Evolutionary conservation across 257 asterid species (phyloP).

Genomic region (Cynanchum wilfordii): DNA sequence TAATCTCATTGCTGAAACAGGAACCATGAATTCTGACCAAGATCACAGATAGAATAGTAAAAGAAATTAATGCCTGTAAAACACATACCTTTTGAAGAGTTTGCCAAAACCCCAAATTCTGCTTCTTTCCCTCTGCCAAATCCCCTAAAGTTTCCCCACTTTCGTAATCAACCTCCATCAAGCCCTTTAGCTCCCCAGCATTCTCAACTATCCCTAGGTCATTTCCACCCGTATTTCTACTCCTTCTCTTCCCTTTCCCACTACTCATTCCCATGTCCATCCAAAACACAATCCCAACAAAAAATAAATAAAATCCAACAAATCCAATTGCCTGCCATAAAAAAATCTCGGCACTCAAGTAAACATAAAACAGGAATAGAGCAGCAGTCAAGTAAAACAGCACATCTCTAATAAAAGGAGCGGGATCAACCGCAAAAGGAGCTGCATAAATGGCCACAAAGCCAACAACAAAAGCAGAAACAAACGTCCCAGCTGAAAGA

Average conservation of each 20-base stretch:
- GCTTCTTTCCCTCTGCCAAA: slow-evolving; percentile 27
- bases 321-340: slow-evolving; percentile 97
- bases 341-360: slow-evolving; percentile 93
- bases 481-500: slow-evolving; percentile 94
- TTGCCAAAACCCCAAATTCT: slow-evolving; percentile 32
- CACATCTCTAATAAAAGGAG: slow-evolving; percentile 83
- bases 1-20: not conserved
- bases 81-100: slow-evolving; percentile 45
- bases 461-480: slow-evolving; percentile 89
- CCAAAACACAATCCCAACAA: slow-evolving; percentile 84
- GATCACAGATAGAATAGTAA: slow-evolving; percentile 3
- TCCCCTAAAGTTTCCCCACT: slow-evolving; percentile 32
- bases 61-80: slow-evolving; percentile 10
- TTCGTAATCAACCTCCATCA: slow-evolving; percentile 49
- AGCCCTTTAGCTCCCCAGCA: slow-evolving; percentile 23
- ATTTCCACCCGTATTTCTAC: slow-evolving; percentile 25
- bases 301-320: slow-evolving; percentile 81
- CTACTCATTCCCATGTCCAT: slow-evolving; percentile 68
- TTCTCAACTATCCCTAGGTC: slow-evolving; percentile 29
- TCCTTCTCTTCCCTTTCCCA: slow-evolving; percentile 28
- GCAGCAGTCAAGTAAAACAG: slow-evolving; percentile 80
- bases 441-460: slow-evolving; percentile 86
- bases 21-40: slow-evolving; percentile 7
- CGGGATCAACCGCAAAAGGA: slow-evolving; percentile 84
- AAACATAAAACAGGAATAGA: slow-evolving; percentile 71